Percentiles rank a stretch among this genome's conserved stretches.
phyloP scores from a whole-genome alignment of 2,329 filamentous ascomycete species.

The Xylariaceae sp. region DNA sequence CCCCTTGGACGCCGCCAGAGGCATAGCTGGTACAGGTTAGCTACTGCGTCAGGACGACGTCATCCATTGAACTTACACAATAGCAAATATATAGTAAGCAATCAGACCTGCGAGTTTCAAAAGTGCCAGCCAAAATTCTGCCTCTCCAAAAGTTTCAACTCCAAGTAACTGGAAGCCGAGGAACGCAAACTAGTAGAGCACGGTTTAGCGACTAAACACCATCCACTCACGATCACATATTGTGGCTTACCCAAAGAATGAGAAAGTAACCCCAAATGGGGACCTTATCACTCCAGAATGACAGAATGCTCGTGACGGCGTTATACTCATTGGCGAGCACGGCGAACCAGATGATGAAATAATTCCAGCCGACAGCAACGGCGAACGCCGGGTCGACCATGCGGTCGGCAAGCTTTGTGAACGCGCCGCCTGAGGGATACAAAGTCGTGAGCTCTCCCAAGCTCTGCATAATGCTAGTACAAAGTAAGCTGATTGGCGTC shows the following conservation, averaged over 20 bases:
- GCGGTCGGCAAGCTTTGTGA: slow-evolving; percentile 72
- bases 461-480: slow-evolving; percentile 69
- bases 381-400: slow-evolving; percentile 75
- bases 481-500: slow-evolving; percentile 15
- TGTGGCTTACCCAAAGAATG: slow-evolving; percentile 67
- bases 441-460: slow-evolving; percentile 77
- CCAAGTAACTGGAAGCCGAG: slow-evolving; percentile 72
- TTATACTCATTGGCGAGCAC: slow-evolving; percentile 76
- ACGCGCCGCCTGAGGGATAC: slow-evolving; percentile 73
- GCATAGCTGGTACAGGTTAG: slow-evolving; percentile 57
- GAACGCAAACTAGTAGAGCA: slow-evolving; percentile 55
- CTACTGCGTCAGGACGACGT: neutral
- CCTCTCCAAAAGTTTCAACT: slow-evolving; percentile 76
- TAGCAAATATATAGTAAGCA: slow-evolving; percentile 76
- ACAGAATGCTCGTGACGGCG: slow-evolving; percentile 68
- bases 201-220: slow-evolving; percentile 7
- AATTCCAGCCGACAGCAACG: slow-evolving; percentile 74
- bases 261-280: slow-evolving; percentile 73
- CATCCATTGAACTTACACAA: slow-evolving; percentile 52
- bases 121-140: slow-evolving; percentile 79
- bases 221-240: neutral
- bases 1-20: slow-evolving; percentile 67
- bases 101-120: slow-evolving; percentile 73
- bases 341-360: slow-evolving; percentile 62
- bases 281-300: slow-evolving; percentile 67